Percentiles rank a stretch among this genome's conserved stretches.
Evolutionary conservation across 345 rosid species (phyloP).

Genomic region (Salix purpurea): DNA sequence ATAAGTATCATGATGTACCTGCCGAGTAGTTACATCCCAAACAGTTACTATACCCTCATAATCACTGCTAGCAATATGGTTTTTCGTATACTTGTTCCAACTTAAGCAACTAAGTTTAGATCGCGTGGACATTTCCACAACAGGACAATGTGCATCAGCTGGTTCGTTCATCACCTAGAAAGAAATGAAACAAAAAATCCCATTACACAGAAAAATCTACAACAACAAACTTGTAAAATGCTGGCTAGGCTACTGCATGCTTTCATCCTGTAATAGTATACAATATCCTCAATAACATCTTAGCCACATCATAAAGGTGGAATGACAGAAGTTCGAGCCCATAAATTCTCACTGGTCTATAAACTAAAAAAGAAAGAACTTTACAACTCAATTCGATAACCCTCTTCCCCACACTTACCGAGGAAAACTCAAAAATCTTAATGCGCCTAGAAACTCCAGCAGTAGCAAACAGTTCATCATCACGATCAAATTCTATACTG

Average conservation of each 20-base stretch:
- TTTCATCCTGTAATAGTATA: too few species aligned
- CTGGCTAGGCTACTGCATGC: too few species aligned
- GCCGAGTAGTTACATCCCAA: slow-evolving; percentile 88
- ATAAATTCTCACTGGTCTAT: neutral
- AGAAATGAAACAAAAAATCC: slow-evolving; percentile 1
- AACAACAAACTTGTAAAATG: neutral
- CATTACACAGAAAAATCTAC: neutral
- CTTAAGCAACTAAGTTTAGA: slow-evolving; percentile 92
- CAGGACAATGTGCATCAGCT: slow-evolving; percentile 66
- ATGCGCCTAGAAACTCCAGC: slow-evolving; percentile 92
- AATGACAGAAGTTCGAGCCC: neutral
- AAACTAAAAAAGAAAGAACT: neutral
- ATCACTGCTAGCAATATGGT: slow-evolving; percentile 91
- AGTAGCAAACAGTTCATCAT: slow-evolving; percentile 86
- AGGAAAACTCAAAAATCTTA: slow-evolving; percentile 82
- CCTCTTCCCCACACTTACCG: slow-evolving; percentile 41
- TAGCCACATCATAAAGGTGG: neutral
- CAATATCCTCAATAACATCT: too few species aligned
- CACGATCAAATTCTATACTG: slow-evolving; percentile 96
- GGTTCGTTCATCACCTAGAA: slow-evolving; percentile 76
- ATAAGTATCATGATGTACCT: slow-evolving; percentile 32
- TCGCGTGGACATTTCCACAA: slow-evolving; percentile 86
- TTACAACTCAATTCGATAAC: neutral
- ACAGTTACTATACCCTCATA: slow-evolving; percentile 91
- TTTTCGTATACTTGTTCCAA: slow-evolving; percentile 81